Evolutionary conservation across 805 yeast genomes (phyloP).

Genomic region (Saturnispora galanensis): DNA sequence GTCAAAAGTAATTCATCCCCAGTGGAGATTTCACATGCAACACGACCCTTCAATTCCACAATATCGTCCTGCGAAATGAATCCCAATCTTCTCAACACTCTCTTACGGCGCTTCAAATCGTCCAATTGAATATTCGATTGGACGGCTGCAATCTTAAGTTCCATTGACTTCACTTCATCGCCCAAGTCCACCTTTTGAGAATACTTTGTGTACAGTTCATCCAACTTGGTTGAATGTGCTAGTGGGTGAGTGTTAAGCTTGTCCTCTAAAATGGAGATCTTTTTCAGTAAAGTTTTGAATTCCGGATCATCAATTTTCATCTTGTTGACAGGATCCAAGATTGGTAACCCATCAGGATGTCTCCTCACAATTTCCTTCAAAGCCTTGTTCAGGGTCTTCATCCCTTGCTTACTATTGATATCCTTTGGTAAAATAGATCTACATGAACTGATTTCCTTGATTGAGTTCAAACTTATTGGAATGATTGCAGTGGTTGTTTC

Average conservation of each 20-base stretch:
- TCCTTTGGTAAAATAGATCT: constrained; percentile 74
- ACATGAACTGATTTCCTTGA: constrained; percentile 65
- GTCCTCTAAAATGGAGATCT: constrained; percentile 73
- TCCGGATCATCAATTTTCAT: constrained; percentile 77
- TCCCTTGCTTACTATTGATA: constrained; percentile 48
- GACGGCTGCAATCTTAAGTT: constrained; percentile 65
- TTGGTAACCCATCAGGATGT: constrained; percentile 86
- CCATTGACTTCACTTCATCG: constrained; percentile 46
- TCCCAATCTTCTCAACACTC: constrained; percentile 86
- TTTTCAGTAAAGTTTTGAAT: constrained; percentile 59
- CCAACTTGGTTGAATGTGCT: constrained; percentile 48
- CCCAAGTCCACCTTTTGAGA: constrained; percentile 53
- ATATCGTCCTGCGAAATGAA: constrained; percentile 82
- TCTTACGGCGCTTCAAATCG: constrained; percentile 83
- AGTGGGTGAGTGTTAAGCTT: constrained; percentile 64
- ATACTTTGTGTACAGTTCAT: constrained; percentile 56
- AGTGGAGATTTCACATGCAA: constrained; percentile 87
- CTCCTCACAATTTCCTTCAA: constrained; percentile 71
- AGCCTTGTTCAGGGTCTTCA: constrained; percentile 57
- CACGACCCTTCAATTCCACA: constrained; percentile 88
- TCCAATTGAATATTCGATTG: constrained; percentile 90
- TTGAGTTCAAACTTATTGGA: constrained; percentile 76
- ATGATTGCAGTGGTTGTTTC: constrained; percentile 64
- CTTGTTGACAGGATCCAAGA: constrained; percentile 79
- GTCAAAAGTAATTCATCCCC: constrained; percentile 83